Evolutionary conservation across 2,329 filamentous ascomycete species (phyloP).

Genomic region (Alternaria arborescens): DNA sequence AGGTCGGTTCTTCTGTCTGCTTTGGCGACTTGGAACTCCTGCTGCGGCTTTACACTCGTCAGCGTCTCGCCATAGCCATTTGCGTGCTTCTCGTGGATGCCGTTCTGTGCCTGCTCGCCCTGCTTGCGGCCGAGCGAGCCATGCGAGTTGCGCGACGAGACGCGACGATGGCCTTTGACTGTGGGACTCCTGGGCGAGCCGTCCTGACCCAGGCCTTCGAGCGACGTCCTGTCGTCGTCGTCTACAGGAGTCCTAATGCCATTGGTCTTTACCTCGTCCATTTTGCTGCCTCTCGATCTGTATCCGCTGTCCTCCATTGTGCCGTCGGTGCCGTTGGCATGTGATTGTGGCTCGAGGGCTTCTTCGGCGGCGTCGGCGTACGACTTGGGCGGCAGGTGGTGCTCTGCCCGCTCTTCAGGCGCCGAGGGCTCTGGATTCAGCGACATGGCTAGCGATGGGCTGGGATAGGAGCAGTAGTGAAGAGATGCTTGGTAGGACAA

Average conservation of each 20-base stretch:
- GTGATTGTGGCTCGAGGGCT: constrained; percentile 38
- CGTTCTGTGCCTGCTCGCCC: constrained; percentile 31
- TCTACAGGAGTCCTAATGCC: constrained; percentile 20
- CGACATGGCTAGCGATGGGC: constrained; percentile 45
- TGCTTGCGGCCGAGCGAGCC: constrained; percentile 42
- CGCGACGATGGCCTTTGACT: constrained; percentile 38
- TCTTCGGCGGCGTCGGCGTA: constrained; percentile 55
- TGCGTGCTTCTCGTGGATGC: constrained; percentile 54
- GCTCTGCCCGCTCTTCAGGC: constrained; percentile 50
- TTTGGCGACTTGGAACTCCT: constrained; percentile 43
- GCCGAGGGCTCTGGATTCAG: constrained; percentile 54
- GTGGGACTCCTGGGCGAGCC: constrained; percentile 45
- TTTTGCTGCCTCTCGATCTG: constrained; percentile 6
- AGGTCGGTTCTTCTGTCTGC: constrained; percentile 44
- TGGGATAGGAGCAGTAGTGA: constrained; percentile 5
- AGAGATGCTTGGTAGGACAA: constrained; percentile 10
- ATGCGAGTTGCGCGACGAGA: constrained; percentile 42
- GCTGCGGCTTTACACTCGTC: constrained; percentile 54
- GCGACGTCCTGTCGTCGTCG: constrained; percentile 27
- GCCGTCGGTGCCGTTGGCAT: constrained; percentile 30
- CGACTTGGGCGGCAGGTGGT: constrained; percentile 54
- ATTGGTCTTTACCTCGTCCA: constrained; percentile 22
- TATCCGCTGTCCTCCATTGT: constrained; percentile 17
- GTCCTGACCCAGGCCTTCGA: constrained; percentile 46
- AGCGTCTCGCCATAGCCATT: constrained; percentile 54